These are phyloP conservation scores for Nyctanthes arbortristis DNA, from an alignment of 257 asterid genomes.

Conservation along the genomic window DNA sequence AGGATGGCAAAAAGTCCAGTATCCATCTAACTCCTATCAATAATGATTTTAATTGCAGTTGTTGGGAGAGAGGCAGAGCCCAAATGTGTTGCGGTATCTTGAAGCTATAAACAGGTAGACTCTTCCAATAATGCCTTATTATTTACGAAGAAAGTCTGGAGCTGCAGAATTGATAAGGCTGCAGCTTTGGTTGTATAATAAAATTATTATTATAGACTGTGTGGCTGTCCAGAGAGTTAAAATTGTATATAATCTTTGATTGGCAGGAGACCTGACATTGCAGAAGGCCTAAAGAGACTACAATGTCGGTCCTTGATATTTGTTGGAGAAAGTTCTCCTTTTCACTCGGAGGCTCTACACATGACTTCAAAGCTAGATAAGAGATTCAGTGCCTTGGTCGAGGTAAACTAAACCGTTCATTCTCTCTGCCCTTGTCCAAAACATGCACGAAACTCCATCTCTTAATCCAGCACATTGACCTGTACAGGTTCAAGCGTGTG, in stretches of 20 bases:
- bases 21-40: conserved; percentile 20
- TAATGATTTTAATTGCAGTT: conserved; percentile 39
- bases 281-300: conserved; percentile 46
- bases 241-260: not conserved
- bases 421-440: not conserved
- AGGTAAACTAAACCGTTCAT: conserved; percentile 38
- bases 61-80: conserved; percentile 66
- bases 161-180: not conserved
- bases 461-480: not conserved
- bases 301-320: conserved; percentile 56
- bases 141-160: not conserved
- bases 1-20: not conserved
- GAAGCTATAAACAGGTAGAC: conserved; percentile 60
- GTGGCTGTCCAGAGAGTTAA: not conserved
- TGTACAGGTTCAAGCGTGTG: conserved; percentile 64
- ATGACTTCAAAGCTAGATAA: conserved; percentile 66
- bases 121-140: not conserved
- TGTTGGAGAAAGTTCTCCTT: conserved; percentile 64
- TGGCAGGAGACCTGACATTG: conserved; percentile 63
- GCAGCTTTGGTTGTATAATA: no score
- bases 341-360: conserved; percentile 59
- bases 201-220: not conserved
- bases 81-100: conserved; percentile 58
- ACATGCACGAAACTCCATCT: not conserved
- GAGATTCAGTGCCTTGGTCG: conserved; percentile 65